A percentile compares a stretch with the other conserved stretches of the same genome.
Evolutionary conservation across 2,329 filamentous ascomycete genomes (phyloP).

Genomic region (Diaporthe vaccinii): DNA sequence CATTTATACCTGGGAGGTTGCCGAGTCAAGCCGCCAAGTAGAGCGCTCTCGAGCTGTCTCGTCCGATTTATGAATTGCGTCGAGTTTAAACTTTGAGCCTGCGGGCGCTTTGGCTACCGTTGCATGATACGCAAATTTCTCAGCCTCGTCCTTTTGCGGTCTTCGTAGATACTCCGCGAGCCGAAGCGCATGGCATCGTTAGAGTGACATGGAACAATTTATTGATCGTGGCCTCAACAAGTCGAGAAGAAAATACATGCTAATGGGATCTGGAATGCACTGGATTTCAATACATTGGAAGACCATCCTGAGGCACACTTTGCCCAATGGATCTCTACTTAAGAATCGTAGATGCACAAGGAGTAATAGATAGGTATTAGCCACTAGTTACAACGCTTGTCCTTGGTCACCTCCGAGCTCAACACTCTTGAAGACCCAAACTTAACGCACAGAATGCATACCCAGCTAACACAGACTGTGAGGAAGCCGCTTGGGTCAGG

Average conservation of each 20-base stretch:
- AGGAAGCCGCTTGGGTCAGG: too few species aligned
- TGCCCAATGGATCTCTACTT: neutral
- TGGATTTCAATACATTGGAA: neutral
- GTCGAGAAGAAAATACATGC: neutral
- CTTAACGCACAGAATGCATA: neutral
- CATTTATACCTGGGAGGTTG: neutral
- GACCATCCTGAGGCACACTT: neutral
- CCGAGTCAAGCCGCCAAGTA: conserved; percentile 1
- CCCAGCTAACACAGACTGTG: neutral
- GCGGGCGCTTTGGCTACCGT: neutral
- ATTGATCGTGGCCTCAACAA: neutral
- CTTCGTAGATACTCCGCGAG: conserved; percentile 8
- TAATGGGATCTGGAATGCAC: neutral
- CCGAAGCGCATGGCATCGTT: neutral
- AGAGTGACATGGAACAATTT: neutral
- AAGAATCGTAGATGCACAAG: neutral
- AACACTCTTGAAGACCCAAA: neutral
- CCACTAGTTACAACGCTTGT: too few species aligned
- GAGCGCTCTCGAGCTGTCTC: neutral
- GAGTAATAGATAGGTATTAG: neutral
- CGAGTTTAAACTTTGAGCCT: neutral
- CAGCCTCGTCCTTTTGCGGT: too few species aligned
- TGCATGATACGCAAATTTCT: neutral
- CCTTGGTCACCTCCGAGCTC: neutral
- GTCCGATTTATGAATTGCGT: neutral